A percentile compares a stretch with the other conserved stretches of the same genome.
Evolutionary conservation across 768 basidiomycete genomes (phyloP).

Genomic region (Amanita thiersii): DNA sequence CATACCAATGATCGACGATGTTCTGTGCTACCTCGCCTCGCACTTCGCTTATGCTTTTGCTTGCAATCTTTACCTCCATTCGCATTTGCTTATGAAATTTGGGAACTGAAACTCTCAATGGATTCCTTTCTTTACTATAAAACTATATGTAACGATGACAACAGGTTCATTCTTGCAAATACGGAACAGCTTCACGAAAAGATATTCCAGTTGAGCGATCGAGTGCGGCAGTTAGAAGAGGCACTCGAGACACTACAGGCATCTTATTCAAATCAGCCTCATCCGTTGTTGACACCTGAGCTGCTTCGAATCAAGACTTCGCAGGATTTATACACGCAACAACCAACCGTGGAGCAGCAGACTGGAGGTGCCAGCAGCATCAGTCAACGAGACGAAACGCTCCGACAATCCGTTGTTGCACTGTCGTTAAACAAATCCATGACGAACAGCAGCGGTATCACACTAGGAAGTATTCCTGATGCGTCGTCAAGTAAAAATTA

Average conservation of each 20-base stretch:
- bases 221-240: constrained; percentile 58
- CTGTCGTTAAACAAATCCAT: constrained; percentile 17
- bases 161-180: constrained; percentile 60
- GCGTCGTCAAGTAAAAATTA: constrained; percentile 2
- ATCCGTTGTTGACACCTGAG: constrained; percentile 53
- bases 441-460: constrained; percentile 16
- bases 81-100: too few relatives aligned
- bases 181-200: constrained; percentile 61
- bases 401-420: constrained; percentile 17
- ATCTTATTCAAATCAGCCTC: constrained; percentile 29
- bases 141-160: background rate
- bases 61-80: too few relatives aligned
- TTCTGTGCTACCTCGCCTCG: too few relatives aligned
- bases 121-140: constrained; percentile 9
- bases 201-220: constrained; percentile 51
- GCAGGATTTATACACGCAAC: constrained; percentile 49
- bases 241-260: constrained; percentile 40
- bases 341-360: constrained; percentile 9
- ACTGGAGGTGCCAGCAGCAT: constrained; percentile 2
- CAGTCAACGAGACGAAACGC: constrained; percentile 14
- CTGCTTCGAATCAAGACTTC: constrained; percentile 58
- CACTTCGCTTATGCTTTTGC: too few relatives aligned
- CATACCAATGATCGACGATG: too few relatives aligned
- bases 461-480: too few relatives aligned
- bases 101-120: too few relatives aligned